These are phyloP conservation scores for Aureobasidium pullulans DNA, from an alignment of 2,329 filamentous ascomycete genomes.

Conservation along the genomic window DNA sequence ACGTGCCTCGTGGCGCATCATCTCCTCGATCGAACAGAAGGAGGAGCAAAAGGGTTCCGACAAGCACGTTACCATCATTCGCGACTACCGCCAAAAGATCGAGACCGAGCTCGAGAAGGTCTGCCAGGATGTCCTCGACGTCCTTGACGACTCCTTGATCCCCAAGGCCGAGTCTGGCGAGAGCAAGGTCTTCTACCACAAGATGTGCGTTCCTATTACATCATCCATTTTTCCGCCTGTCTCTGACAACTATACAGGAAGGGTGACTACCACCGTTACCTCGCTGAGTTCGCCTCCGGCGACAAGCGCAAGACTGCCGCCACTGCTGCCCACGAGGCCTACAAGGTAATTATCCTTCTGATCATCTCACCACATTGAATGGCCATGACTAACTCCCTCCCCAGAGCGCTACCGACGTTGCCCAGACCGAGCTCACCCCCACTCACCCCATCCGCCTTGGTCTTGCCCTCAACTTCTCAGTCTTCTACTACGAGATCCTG, in stretches of 20 bases:
- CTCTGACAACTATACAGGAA: conserved; percentile 54
- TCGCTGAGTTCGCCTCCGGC: conserved; percentile 85
- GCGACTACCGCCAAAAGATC: conserved; percentile 97
- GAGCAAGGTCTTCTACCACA: conserved; percentile 99
- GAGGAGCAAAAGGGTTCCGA: conserved; percentile 98
- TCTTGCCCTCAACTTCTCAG: conserved; percentile 97
- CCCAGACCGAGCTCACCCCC: conserved; percentile 92
- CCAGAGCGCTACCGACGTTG: conserved; percentile 93
- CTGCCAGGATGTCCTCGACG: conserved; percentile 95
- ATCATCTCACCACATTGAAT: background rate
- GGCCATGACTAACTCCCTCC: conserved; percentile 4
- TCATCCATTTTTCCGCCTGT: background rate
- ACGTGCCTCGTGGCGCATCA: conserved; percentile 98
- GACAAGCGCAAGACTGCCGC: conserved; percentile 88
- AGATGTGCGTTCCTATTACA: conserved; percentile 65
- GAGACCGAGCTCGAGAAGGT: conserved; percentile 95
- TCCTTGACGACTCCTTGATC: conserved; percentile 87
- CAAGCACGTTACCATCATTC: conserved; percentile 89
- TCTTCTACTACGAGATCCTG: conserved; percentile 99
- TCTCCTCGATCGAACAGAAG: conserved; percentile 99
- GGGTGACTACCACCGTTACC: conserved; percentile 94
- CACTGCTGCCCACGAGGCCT: conserved; percentile 83
- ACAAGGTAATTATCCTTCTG: conserved; percentile 62
- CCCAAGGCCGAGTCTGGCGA: conserved; percentile 94
- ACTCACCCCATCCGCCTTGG: conserved; percentile 98